Conservation (phyloP, 192 early-diverging fungal genomes). For the Coemansia sp. region DNA sequence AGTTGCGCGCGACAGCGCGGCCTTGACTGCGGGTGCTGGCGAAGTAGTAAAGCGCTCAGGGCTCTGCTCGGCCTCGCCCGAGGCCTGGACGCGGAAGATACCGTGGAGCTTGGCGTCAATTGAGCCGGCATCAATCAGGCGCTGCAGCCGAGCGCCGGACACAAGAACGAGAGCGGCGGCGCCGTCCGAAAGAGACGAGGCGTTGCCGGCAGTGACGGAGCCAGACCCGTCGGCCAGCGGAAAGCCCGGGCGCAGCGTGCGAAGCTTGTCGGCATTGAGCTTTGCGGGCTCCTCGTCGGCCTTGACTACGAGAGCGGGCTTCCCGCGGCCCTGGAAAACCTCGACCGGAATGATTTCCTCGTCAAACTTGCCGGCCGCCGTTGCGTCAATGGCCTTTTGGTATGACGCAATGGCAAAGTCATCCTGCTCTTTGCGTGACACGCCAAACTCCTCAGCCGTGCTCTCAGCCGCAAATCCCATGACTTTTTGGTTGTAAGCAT, state of each 20-base stretch:
- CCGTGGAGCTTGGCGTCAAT: conserved; percentile 20
- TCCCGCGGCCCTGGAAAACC: conserved; percentile 63
- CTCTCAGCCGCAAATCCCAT: conserved; percentile 82
- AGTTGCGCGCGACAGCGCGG: conserved; percentile 64
- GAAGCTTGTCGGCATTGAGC: conserved; percentile 81
- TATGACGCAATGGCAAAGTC: conserved; percentile 70
- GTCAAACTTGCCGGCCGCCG: conserved; percentile 56
- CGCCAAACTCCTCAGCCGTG: conserved; percentile 71
- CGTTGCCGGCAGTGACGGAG: conserved; percentile 88
- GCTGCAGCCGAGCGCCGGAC: conserved; percentile 55
- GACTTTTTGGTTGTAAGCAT: conserved; percentile 66
- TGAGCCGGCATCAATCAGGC: conserved; percentile 32
- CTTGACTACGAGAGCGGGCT: conserved; percentile 56
- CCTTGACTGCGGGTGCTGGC: conserved; percentile 72
- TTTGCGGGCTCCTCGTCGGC: conserved; percentile 65
- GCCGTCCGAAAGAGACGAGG: conserved; percentile 77
- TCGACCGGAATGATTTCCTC: conserved; percentile 70
- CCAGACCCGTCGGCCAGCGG: conserved; percentile 62
- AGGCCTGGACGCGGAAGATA: conserved; percentile 58
- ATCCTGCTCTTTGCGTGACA: conserved; percentile 79
- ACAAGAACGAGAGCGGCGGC: conserved; percentile 73
- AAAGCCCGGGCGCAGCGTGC: conserved; percentile 85
- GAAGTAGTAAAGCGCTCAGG: conserved; percentile 73
- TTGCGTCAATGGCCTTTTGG: conserved; percentile 69
- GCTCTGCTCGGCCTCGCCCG: conserved; percentile 68